Evolutionary conservation across 768 basidiomycete genomes (phyloP).

Genomic region (Hygrocybe coccinea): DNA sequence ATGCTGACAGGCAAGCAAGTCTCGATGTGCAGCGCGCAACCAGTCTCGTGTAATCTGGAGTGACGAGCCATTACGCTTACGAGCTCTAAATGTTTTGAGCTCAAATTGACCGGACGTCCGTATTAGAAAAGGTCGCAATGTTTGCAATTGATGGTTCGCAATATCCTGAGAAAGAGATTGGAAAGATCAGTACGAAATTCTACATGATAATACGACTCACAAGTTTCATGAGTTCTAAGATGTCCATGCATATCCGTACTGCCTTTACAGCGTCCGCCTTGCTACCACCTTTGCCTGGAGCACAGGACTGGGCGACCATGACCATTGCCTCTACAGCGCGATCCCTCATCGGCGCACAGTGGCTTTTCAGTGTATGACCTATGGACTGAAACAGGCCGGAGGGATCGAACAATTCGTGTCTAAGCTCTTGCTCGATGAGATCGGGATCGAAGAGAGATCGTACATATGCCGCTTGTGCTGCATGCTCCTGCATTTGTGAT

Average conservation of each 20-base stretch:
- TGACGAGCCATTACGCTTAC: conserved; percentile 42
- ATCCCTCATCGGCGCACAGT: conserved; percentile 94
- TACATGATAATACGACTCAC: conserved; percentile 42
- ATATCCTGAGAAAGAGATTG: conserved; percentile 55
- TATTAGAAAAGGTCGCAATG: conserved; percentile 85
- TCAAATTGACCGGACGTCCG: conserved; percentile 78
- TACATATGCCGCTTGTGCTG: conserved; percentile 61
- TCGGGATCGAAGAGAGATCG: conserved; percentile 75
- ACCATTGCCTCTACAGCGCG: conserved; percentile 81
- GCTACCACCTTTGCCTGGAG: conserved; percentile 49
- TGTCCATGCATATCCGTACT: conserved; percentile 79
- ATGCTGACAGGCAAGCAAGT: conserved; percentile 38
- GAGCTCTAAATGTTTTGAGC: conserved; percentile 66
- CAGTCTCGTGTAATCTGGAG: conserved; percentile 59
- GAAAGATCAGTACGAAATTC: conserved; percentile 6
- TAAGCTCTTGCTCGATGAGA: conserved; percentile 78
- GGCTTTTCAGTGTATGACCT: conserved; percentile 77
- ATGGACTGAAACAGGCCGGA: conserved; percentile 73
- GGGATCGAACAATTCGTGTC: conserved; percentile 71
- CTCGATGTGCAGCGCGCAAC: conserved; percentile 51
- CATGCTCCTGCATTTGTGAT: conserved; percentile 56
- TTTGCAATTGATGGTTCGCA: conserved; percentile 91
- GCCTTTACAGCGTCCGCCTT: conserved; percentile 66
- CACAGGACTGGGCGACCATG: conserved; percentile 54
- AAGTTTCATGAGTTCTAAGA: conserved; percentile 93